Evolutionary conservation across 2,329 filamentous ascomycete species (phyloP).

Genomic region (Lasiodiplodia gonubiensis): DNA sequence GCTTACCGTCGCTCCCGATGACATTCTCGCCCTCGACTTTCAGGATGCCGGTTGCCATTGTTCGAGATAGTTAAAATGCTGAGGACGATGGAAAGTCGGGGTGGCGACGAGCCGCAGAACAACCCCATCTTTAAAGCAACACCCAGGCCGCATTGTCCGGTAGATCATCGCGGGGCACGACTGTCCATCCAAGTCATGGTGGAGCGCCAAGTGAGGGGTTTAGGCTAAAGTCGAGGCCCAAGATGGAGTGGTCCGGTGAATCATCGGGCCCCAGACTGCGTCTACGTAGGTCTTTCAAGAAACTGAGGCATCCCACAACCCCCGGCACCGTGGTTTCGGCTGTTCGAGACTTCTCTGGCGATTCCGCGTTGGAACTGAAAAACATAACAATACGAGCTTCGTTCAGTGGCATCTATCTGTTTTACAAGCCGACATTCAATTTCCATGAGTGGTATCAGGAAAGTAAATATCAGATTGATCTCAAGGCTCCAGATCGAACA

Average conservation of each 20-base stretch:
- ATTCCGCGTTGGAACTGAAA: no score
- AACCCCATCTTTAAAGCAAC: not conserved
- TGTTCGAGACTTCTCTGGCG: no score
- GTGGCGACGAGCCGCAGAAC: not conserved
- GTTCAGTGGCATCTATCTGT: not conserved
- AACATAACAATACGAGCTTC: no score
- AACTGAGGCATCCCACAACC: not conserved
- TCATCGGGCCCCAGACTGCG: not conserved
- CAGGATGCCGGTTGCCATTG: conserved; percentile 37
- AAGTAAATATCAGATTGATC: not conserved
- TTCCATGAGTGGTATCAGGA: not conserved
- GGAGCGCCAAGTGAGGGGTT: conserved; percentile 13
- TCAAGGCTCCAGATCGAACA: conserved; percentile 54
- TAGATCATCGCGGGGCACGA: conserved; percentile 5
- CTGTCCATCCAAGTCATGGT: not conserved
- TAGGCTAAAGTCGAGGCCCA: conserved; percentile 20
- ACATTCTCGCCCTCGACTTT: conserved; percentile 52
- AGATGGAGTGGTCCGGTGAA: not conserved
- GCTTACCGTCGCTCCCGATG: conserved; percentile 52
- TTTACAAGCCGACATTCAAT: not conserved
- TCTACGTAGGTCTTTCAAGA: not conserved
- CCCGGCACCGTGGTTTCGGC: no score
- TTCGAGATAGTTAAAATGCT: not conserved
- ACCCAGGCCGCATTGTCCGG: not conserved
- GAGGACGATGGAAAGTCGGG: not conserved